Base-by-base conservation (phyloP, 441 rosid species). In the Populus hybrid region DNA sequence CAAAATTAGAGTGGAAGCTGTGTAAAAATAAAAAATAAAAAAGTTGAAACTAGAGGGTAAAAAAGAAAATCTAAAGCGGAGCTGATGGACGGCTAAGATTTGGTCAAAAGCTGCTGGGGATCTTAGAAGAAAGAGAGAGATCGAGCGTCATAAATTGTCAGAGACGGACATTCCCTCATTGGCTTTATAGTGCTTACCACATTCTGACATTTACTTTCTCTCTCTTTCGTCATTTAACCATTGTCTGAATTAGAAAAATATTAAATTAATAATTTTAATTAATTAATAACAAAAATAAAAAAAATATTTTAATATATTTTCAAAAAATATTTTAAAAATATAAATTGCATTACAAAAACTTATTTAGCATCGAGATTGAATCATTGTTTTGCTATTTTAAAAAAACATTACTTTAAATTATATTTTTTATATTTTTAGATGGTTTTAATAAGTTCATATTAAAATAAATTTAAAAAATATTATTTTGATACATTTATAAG, bases 51-150 rank as follows among this genome's bases (percentile, higher is more conserved):
- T 35, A 65, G 70, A 53, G 77, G 21, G 23, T 1, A 38, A 8
- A 8, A 6, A 72, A 7, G 11, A 11, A 1, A 30, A 53, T 21
- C 3, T 0, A 18, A 28, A 65, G 19, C 59, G n/a, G 8, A 1
- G 32, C n/a, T 63, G 75, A 83, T 81, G 87, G 86, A 83, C 69
- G 89, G 89, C 79, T 79, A 81, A 79, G 85, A 83, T 86, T 85
- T 74, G 86, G 93, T 89, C 91, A 89, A 89, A 87, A 84, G 84
- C 77, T 71, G 83, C 80, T 65, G 75, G 81, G 76, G 75, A 78
- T 76, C 69, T 73, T 69, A 68, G 71, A 42, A 70, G 69, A n/a
- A 30, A 40, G 79, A 38, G 65, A 77, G 69, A 78, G 50, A 34
- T 53, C 14, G 2, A 32, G 42, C 21, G 66, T 68, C 77, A 66